phyloP scores from a whole-genome alignment of 1,284 basidiomycete genomes.

The Ustilago nuda region DNA sequence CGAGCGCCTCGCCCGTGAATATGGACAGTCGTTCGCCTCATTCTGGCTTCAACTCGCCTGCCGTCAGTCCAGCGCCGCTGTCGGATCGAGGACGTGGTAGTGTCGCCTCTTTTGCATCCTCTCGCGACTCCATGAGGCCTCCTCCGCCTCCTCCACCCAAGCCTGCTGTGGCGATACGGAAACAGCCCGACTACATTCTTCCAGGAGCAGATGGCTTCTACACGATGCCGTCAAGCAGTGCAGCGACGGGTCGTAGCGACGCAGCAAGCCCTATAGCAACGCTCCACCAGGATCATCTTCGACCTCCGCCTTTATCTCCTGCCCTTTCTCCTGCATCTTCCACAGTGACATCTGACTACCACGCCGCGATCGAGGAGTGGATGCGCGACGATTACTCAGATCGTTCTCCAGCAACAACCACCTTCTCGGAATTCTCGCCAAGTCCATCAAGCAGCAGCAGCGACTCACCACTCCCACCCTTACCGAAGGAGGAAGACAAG shows the following conservation, averaged over 20 bases:
- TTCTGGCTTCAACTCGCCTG: slow-evolving; percentile 10
- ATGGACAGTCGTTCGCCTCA: slow-evolving; percentile 5
- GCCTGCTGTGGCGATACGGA: slow-evolving; percentile 17
- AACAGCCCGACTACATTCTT: slow-evolving; percentile 51
- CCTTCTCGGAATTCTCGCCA: slow-evolving; percentile 20
- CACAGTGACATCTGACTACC: slow-evolving; percentile 21
- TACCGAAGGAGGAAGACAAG: slow-evolving; percentile 27
- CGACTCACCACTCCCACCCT: slow-evolving; percentile 33
- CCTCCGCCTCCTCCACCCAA: slow-evolving; percentile 51
- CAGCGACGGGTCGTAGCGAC: slow-evolving; percentile 1
- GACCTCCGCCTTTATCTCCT: slow-evolving; percentile 27
- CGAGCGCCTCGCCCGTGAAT: neutral
- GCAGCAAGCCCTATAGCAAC: neutral
- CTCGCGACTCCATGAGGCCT: slow-evolving; percentile 38
- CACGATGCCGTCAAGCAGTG: slow-evolving; percentile 24
- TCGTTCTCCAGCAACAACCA: slow-evolving; percentile 25
- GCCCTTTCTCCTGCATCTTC: slow-evolving; percentile 24
- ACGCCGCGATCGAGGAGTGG: slow-evolving; percentile 38
- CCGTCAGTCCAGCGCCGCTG: neutral
- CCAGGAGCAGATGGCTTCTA: slow-evolving; percentile 57
- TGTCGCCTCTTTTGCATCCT: slow-evolving; percentile 6
- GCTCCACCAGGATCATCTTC: slow-evolving; percentile 15
- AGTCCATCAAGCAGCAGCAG: slow-evolving; percentile 24
- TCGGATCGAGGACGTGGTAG: slow-evolving; percentile 8
- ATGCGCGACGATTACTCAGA: slow-evolving; percentile 27